Evolutionary conservation across 2,329 filamentous ascomycete genomes (phyloP).

Genomic region (Penicillium sumatraense): DNA sequence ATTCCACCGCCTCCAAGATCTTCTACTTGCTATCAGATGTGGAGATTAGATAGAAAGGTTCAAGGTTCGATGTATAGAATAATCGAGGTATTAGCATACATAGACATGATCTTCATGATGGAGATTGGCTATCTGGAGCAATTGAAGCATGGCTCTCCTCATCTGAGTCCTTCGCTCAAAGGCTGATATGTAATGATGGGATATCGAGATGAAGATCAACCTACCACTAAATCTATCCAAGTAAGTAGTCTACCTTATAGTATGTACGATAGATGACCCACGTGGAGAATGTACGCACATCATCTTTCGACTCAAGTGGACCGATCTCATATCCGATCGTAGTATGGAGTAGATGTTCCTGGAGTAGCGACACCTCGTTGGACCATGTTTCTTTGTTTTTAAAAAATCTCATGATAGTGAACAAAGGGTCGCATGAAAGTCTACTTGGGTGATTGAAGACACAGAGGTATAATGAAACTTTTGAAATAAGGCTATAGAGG

Average conservation of each 20-base stretch:
- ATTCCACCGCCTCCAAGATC: not conserved
- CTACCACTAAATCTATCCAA: not conserved
- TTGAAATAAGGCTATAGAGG: not conserved
- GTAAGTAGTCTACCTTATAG: too few species aligned
- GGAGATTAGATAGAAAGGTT: too few species aligned
- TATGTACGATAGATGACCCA: not conserved
- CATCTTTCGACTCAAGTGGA: not conserved
- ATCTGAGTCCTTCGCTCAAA: too few species aligned
- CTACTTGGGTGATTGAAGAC: not conserved
- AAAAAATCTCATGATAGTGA: too few species aligned
- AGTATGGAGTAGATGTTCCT: not conserved
- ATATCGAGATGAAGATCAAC: not conserved
- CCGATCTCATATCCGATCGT: not conserved
- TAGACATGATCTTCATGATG: not conserved
- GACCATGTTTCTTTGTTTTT: too few species aligned
- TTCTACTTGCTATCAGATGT: too few species aligned
- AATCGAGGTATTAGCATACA: too few species aligned
- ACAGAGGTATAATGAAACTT: not conserved
- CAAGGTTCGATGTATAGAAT: too few species aligned
- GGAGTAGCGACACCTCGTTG: too few species aligned
- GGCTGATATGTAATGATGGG: not conserved
- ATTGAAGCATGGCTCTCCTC: too few species aligned
- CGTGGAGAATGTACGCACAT: slow-evolving; percentile 1
- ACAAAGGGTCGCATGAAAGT: not conserved
- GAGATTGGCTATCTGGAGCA: too few species aligned